Base-by-base conservation (phyloP, 768 basidiomycete genomes). In the Termitomyces sp. region DNA sequence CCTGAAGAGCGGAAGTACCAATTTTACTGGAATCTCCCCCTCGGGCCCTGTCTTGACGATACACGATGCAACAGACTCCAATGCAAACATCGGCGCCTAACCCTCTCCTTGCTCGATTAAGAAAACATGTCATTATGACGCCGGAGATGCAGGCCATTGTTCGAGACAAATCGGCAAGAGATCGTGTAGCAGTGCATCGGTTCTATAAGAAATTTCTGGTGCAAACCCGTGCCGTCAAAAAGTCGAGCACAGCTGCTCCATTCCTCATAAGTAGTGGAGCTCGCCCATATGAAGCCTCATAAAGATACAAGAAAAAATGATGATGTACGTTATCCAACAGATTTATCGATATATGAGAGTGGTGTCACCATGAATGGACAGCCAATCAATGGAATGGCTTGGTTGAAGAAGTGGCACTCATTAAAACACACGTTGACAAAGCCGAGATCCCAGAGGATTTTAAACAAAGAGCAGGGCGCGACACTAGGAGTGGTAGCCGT, bases 41-140 rank as follows among this genome's bases (percentile, higher is more conserved):
- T 28, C 4, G n/a, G n/a, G n/a, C 28, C 28, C 28, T 28, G 28
- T 28, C 28, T 28, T 28, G 2, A 13, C 16, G 4, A 32, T 18
- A 32, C 49, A 24, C 22, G 8, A 53, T 39, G 22, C 36, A 39
- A 16, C 11, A 22, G 22, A 6, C 3, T 39, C 13, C 15, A 22
- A 53, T 24, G 8, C 22, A 24, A 24, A 38, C 20, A 6, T 15
- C 52, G 15, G 8, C 15, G 3, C 13, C 8, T 2, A 20, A 22
- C 7, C 32, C 1, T 28, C 1, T 16, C 15, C 38, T 7, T 20
- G 15, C 20, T 7, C 11, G 2, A n/a, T 36, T 32, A 12, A 22
- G 3, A 4, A 16, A 7, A 4, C 13, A 8, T 1, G 1, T 16
- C 0, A 16, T 13, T 0, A 0, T 11, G 7, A 53, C 36, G 4